These are phyloP conservation scores for Geoglossum glabrum DNA, from an alignment of 495 filamentous ascomycete species.

Conservation along the genomic window DNA sequence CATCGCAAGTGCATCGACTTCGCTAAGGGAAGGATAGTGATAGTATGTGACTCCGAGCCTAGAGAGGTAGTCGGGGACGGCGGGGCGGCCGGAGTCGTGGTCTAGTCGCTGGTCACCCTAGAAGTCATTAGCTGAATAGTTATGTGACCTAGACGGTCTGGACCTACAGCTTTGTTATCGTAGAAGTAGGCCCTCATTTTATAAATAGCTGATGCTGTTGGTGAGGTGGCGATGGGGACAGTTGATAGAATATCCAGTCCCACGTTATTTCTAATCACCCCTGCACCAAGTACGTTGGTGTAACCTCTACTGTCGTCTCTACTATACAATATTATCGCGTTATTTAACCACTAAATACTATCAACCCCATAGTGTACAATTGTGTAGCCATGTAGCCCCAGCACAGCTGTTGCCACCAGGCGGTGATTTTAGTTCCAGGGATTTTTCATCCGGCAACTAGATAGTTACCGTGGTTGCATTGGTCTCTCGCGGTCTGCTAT, in stretches of 20 bases:
- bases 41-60: conserved; percentile 63
- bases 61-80: conserved; percentile 39
- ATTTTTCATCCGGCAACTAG: too few relatives aligned
- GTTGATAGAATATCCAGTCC: not conserved
- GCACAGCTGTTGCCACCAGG: not conserved
- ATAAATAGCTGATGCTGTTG: not conserved
- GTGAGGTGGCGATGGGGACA: not conserved
- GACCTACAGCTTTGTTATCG: conserved; percentile 54
- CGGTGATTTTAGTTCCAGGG: too few relatives aligned
- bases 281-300: not conserved
- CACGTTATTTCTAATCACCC: not conserved
- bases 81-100: conserved; percentile 57
- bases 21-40: conserved; percentile 37
- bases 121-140: not conserved
- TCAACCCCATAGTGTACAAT: not conserved
- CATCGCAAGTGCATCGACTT: conserved; percentile 50
- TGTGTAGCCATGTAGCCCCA: not conserved
- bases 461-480: too few relatives aligned
- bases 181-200: conserved; percentile 70
- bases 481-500: not conserved
- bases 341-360: not conserved
- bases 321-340: not conserved
- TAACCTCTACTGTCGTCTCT: not conserved
- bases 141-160: not conserved
- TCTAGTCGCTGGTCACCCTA: conserved; percentile 83